Evolutionary conservation across 352 stramenopile species (phyloP).

Genomic region (Phytophthora melonis): DNA sequence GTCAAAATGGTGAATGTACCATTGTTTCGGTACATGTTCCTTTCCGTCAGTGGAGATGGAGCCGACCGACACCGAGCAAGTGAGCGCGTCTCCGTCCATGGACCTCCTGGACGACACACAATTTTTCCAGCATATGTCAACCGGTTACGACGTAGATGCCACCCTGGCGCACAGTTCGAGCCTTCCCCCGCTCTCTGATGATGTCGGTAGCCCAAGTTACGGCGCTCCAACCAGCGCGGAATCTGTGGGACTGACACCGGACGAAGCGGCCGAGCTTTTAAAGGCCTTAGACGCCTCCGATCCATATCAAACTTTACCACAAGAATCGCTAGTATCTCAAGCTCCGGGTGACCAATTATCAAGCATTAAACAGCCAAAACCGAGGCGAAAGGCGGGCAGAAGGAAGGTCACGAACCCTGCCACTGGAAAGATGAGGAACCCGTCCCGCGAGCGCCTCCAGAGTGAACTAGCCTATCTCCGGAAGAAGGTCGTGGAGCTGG

Average conservation of each 20-base stretch:
- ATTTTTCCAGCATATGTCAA: not conserved
- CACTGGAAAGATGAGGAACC: constrained; percentile 50
- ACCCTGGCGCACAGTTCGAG: not conserved
- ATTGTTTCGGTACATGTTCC: constrained; percentile 6
- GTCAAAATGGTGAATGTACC: constrained; percentile 2
- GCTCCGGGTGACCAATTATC: not conserved
- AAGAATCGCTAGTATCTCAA: not conserved
- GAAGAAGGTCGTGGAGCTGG: constrained; percentile 52
- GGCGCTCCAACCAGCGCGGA: constrained; percentile 5
- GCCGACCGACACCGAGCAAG: not conserved
- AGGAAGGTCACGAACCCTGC: constrained; percentile 25
- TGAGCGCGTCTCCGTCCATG: constrained; percentile 9
- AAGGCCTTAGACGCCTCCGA: constrained; percentile 37
- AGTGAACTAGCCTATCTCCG: constrained; percentile 56
- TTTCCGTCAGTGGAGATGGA: constrained; percentile 22
- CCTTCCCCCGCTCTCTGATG: not conserved
- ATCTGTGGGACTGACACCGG: constrained; percentile 30
- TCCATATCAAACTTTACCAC: constrained; percentile 8
- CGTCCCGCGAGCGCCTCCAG: constrained; percentile 57
- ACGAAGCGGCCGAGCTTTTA: constrained; percentile 45
- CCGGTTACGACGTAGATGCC: not conserved
- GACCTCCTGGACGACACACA: constrained; percentile 11
- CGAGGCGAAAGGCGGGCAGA: constrained; percentile 18
- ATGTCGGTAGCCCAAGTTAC: constrained; percentile 29
- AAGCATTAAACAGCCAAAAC: constrained; percentile 3